Evolutionary conservation across 805 yeast genomes (phyloP), one percentile per base, ranked within the genome.

Genomic region (Spathaspora boniae): DNA sequence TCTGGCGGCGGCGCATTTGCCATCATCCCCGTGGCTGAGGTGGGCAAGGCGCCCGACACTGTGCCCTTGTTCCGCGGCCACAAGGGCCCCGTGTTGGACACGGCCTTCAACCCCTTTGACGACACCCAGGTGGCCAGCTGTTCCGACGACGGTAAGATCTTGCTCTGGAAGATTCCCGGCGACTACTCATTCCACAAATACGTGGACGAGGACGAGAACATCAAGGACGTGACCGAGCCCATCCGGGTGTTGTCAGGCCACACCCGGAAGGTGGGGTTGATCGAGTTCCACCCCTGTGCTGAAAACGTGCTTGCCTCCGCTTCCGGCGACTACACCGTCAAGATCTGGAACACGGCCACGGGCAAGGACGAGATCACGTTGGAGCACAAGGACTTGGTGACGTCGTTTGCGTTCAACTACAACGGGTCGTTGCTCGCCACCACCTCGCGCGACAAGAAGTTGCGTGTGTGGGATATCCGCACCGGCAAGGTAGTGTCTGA

Each of bases 1-100:
- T 82, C 95, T 8, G 98, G 98, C 26, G 98, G 98, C 44, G 99
- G 99, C 35, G 94, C 98, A 0, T 89, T 93, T 68, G 96, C 96
- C 1, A 85, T 94, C 9, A 79, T 93, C 41, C 98, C 98, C 2
- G 66, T 86, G 17, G 56, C 58, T 6, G 96, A 91, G 58, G 81
- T 78, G 14, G 98, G 98, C 7, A 93, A 89, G 56, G 80, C 89
- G 6, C 97, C 96, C 4, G 99, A 93, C 49, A 78, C 82, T 42
- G 89, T 88, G 32, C 93, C 98, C 2, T 71, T 93, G 46, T 93
- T 91, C 62, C 78, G 96, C 51, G 98, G 98, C 11, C 98, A 91
- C 59, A 84, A 89, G 21, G 96, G 95, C 18, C 82, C 94, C 6
- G 97, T 93, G 23, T 72, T 93, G 47, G 99, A 93, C 62, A 91